These are phyloP conservation scores for Alloteropsis angusta DNA, from an alignment of 202 grass and related monocot species.

Conservation along the genomic window DNA sequence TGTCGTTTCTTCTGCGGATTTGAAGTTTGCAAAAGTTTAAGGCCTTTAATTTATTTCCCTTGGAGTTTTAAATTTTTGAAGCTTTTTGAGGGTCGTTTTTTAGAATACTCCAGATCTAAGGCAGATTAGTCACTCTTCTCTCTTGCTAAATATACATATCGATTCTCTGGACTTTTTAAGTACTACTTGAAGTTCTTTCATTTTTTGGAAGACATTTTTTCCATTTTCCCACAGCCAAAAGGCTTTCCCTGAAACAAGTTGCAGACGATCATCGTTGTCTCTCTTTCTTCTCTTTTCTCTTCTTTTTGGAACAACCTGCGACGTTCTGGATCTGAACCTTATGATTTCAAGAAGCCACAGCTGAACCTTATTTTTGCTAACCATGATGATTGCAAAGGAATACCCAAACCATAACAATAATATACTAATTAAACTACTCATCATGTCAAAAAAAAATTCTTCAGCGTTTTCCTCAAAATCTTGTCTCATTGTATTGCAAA, in stretches of 20 bases:
- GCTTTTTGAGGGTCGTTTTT: slow-evolving; percentile 17
- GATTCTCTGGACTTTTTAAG: background rate
- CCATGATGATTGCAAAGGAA: background rate
- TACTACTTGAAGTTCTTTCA: background rate
- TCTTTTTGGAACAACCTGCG: background rate
- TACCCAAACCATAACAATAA: background rate
- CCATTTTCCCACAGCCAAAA: background rate
- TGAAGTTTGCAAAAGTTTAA: background rate
- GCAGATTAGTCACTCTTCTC: slow-evolving; percentile 21
- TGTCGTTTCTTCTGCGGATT: slow-evolving; percentile 11
- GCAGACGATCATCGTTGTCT: background rate
- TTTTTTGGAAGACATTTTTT: no score
- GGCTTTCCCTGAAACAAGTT: background rate
- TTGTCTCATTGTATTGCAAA: background rate
- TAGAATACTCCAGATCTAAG: slow-evolving; percentile 30
- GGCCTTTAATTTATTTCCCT: background rate
- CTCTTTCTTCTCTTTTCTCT: background rate
- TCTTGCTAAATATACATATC: background rate
- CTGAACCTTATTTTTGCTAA: background rate
- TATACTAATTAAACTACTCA: background rate
- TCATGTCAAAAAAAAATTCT: background rate
- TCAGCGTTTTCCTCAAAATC: background rate
- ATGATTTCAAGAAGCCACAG: background rate
- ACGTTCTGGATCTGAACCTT: slow-evolving; percentile 16
- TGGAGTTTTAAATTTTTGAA: background rate